These are phyloP conservation scores for Graphilbum ipis-grandicollis DNA, from an alignment of 2,329 filamentous ascomycete genomes.

Conservation along the genomic window DNA sequence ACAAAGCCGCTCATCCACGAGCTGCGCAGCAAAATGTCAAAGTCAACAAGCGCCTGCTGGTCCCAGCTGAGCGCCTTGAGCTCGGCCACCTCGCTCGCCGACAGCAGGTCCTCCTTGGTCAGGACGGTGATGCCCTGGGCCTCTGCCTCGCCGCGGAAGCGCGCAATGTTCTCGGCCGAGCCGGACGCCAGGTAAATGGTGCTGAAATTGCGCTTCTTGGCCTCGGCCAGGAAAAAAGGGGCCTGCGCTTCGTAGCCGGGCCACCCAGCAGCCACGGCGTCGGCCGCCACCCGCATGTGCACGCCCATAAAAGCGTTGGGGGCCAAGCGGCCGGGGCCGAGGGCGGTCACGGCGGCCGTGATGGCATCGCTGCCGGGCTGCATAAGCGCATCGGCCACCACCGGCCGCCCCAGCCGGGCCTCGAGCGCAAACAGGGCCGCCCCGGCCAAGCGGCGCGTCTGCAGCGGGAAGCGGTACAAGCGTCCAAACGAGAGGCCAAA, in stretches of 20 bases:
- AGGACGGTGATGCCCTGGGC: slow-evolving; percentile 13
- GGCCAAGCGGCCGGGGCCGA: slow-evolving; percentile 10
- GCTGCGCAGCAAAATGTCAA: slow-evolving; percentile 7
- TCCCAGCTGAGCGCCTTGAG: slow-evolving; percentile 16
- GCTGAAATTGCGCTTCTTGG: slow-evolving; percentile 11
- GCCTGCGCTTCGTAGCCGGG: slow-evolving; percentile 19
- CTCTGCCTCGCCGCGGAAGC: slow-evolving; percentile 14
- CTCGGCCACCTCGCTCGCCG: slow-evolving; percentile 11
- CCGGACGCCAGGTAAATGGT: slow-evolving; percentile 21
- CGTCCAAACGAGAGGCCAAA: slow-evolving; percentile 9
- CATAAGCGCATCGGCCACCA: slow-evolving; percentile 11
- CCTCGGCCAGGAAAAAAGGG: slow-evolving; percentile 18
- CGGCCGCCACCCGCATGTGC: slow-evolving; percentile 18
- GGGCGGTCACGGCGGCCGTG: not conserved
- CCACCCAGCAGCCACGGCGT: slow-evolving; percentile 16
- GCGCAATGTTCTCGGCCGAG: slow-evolving; percentile 13
- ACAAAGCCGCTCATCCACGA: slow-evolving; percentile 6
- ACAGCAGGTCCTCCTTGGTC: slow-evolving; percentile 18
- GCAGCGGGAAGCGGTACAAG: slow-evolving; percentile 6
- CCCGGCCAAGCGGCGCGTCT: slow-evolving; percentile 13
- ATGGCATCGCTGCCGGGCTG: not conserved
- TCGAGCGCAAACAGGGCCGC: slow-evolving; percentile 15
- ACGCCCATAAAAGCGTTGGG: slow-evolving; percentile 18
- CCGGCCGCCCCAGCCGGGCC: slow-evolving; percentile 10
- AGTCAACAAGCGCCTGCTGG: slow-evolving; percentile 8